Evolutionary conservation across 2,329 filamentous ascomycete genomes (phyloP).

Genomic region (Penicillium sp.): DNA sequence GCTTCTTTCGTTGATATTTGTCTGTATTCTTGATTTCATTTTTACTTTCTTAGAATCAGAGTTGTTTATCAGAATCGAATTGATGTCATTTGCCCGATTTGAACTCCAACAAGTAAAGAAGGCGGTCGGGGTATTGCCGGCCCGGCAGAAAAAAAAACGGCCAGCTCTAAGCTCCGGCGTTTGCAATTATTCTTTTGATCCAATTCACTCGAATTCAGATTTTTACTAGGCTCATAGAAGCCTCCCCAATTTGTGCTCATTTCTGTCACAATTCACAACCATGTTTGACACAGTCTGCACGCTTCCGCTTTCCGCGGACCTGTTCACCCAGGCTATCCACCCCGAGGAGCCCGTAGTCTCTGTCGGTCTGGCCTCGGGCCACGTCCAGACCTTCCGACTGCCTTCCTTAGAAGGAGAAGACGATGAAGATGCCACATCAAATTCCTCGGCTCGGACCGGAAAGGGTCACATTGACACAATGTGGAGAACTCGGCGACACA

Average conservation of each 20-base stretch:
- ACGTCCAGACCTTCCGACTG: constrained; percentile 75
- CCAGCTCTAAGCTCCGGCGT: constrained; percentile 11
- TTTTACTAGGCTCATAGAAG: not conserved
- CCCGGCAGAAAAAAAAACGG: constrained; percentile 14
- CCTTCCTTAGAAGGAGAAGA: constrained; percentile 48
- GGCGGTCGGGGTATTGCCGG: constrained; percentile 16
- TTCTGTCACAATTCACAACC: constrained; percentile 8
- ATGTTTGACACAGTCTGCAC: constrained; percentile 93
- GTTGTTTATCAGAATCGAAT: not conserved
- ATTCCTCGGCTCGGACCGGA: constrained; percentile 47
- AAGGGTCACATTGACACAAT: constrained; percentile 68
- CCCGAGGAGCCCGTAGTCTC: constrained; percentile 74
- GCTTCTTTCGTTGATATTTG: not conserved
- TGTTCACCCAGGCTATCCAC: constrained; percentile 83
- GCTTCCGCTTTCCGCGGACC: constrained; percentile 71
- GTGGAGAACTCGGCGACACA: constrained; percentile 84
- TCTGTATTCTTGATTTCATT: constrained; percentile 2
- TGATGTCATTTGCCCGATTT: constrained; percentile 7
- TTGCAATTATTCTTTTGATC: not conserved
- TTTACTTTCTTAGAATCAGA: not conserved
- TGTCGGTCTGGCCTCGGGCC: constrained; percentile 73
- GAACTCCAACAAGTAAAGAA: not conserved
- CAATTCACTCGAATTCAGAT: not conserved
- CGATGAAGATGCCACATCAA: constrained; percentile 41
- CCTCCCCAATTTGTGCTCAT: not conserved